Evolutionary conservation across 345 rosid genomes (phyloP).

Genomic region (Brassica incana): DNA sequence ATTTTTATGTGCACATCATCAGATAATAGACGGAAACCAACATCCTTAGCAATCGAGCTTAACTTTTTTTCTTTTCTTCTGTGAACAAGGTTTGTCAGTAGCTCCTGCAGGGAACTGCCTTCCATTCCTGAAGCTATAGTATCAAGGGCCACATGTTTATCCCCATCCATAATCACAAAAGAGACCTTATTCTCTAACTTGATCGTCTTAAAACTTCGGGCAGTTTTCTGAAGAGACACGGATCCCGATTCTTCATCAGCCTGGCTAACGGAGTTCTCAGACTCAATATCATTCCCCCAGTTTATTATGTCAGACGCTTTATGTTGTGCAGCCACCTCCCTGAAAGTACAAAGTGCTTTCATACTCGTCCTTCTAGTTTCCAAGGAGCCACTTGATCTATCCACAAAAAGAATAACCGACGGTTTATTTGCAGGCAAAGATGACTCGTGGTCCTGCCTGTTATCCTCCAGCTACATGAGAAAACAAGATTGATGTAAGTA

Average conservation of each 20-base stretch:
- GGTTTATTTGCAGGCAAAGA: constrained; percentile 70
- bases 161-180: constrained; percentile 65
- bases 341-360: constrained; percentile 63
- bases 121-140: constrained; percentile 51
- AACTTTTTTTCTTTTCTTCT: constrained; percentile 60
- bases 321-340: constrained; percentile 61
- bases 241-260: constrained; percentile 39
- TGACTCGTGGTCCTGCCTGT: constrained; percentile 50
- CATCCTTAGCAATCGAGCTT: constrained; percentile 78
- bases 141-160: constrained; percentile 55
- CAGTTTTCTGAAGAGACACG: constrained; percentile 50
- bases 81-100: constrained; percentile 62
- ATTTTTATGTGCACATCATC: constrained; percentile 64
- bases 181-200: constrained; percentile 69
- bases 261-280: constrained; percentile 42
- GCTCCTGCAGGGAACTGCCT: constrained; percentile 72
- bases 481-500: constrained; percentile 16
- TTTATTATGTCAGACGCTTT: constrained; percentile 37
- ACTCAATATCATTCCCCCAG: constrained; percentile 38
- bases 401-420: constrained; percentile 79
- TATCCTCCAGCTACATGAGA: constrained; percentile 60
- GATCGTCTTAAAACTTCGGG: constrained; percentile 44
- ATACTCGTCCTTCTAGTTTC: constrained; percentile 58
- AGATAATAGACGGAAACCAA: constrained; percentile 81
- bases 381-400: constrained; percentile 61